Evolutionary conservation across 495 filamentous ascomycete species (phyloP).

Genomic region (Clavariopsis aquatica): DNA sequence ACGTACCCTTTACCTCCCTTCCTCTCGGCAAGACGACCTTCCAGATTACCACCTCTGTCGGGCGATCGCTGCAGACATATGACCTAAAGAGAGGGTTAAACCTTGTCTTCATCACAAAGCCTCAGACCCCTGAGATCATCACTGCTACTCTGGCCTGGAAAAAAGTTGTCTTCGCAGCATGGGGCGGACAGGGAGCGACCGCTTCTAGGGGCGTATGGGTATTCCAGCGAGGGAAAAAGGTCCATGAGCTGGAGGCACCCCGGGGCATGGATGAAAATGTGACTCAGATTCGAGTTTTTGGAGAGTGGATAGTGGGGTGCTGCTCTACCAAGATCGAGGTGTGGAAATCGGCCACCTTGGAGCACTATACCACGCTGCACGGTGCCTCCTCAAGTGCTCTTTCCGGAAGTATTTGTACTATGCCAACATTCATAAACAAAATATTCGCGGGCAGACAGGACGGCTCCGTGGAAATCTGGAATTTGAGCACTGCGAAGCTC

Average conservation of each 20-base stretch:
- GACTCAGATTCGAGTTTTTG: slow-evolving; percentile 76
- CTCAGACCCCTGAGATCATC: slow-evolving; percentile 80
- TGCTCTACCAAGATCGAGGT: slow-evolving; percentile 75
- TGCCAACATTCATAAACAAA: slow-evolving; percentile 96
- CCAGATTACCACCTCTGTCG: slow-evolving; percentile 94
- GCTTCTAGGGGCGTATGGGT: slow-evolving; percentile 77
- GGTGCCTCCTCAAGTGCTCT: slow-evolving; percentile 53
- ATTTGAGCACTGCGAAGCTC: slow-evolving; percentile 84
- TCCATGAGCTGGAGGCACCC: slow-evolving; percentile 70
- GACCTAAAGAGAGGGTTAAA: slow-evolving; percentile 86
- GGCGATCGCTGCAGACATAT: slow-evolving; percentile 88
- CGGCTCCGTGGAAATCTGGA: slow-evolving; percentile 96
- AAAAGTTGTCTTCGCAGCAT: slow-evolving; percentile 82
- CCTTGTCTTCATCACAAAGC: slow-evolving; percentile 86
- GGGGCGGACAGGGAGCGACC: slow-evolving; percentile 60
- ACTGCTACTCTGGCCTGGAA: slow-evolving; percentile 88
- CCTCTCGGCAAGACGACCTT: slow-evolving; percentile 92
- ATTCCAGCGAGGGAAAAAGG: slow-evolving; percentile 88
- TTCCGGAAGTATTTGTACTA: slow-evolving; percentile 70
- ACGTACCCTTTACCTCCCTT: slow-evolving; percentile 82
- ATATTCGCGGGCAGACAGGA: slow-evolving; percentile 82
- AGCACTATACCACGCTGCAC: slow-evolving; percentile 82
- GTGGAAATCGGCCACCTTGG: slow-evolving; percentile 80
- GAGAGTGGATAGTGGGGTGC: slow-evolving; percentile 86
- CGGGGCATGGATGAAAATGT: slow-evolving; percentile 64